Base-by-base conservation (phyloP, 2,329 filamentous ascomycete genomes). In the Pyrenochaeta sp. region DNA sequence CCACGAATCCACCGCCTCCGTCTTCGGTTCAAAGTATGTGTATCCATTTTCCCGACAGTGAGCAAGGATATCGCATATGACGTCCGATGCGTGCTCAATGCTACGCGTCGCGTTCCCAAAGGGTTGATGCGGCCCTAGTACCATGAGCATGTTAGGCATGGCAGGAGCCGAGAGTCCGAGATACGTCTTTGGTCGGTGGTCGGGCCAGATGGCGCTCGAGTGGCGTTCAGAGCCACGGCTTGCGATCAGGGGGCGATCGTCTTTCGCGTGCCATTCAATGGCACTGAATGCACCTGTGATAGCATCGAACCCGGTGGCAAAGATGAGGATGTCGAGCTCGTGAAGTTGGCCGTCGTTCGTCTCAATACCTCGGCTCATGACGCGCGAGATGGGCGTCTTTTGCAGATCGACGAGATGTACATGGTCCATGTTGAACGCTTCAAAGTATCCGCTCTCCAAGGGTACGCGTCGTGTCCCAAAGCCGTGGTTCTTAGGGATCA, bases 281-380 rank as follows among this genome's bases (percentile, higher is more conserved):
- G 52, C 59, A 22, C 45, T 62, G 49, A 64, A 67, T 2, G 64
- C 50, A 3, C 65, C 67, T 2, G 59, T 66, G 15, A 70, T 84
- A 5, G 81, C 81, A 63, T 80, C 79, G 57, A 80, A 81, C 10
- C 79, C 78, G 2, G 78, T 80, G 1, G 78, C 78, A 15, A 77
- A 69, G 34, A 75, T 72, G 13, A 80, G 56, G 10, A 78, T 60
- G 44, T 80, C 78, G 36, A 80, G 68, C 32, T 78, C 74, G 24
- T 71, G 67, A 24, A 64, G 52, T 54, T 64, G 65, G 22, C 74
- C 77, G 43, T 80, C 72, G 1, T 65, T 51, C 1, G 74, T 78
- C 8, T 74, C 60, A 53, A 86, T 74, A 5, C 77, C 77, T 1
- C 59, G 68, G 22, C 63, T 64, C 13, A 67, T 66, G 19, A 79